Percentiles rank a stretch among this genome's conserved stretches.
These are phyloP conservation scores for Liquidambar formosana DNA, from an alignment of 164 flowering plant genomes.

Conservation along the genomic window DNA sequence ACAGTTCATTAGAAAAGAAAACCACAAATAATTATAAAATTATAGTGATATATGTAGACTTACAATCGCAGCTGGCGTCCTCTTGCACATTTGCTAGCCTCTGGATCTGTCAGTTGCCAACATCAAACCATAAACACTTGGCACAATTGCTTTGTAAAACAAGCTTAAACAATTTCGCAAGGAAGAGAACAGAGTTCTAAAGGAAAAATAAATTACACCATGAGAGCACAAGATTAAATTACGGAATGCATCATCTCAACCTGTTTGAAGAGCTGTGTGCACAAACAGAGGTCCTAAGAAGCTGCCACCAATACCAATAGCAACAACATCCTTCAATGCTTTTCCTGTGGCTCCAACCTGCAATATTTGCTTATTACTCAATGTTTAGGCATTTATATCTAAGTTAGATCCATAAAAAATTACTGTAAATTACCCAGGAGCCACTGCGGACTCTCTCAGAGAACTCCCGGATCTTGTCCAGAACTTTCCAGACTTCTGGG, in stretches of 20 bases:
- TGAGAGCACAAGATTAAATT: neutral
- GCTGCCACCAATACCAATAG: constrained; percentile 96
- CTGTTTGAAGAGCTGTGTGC: constrained; percentile 97
- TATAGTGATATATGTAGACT: constrained; percentile 25
- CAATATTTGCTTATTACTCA: constrained; percentile 4
- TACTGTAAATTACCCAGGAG: constrained; percentile 69
- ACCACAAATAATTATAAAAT: neutral
- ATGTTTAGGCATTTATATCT: constrained; percentile 2
- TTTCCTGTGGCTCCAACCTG: constrained; percentile 97
- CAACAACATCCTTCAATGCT: constrained; percentile 70
- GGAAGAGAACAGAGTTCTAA: constrained; percentile 1
- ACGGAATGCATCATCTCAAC: constrained; percentile 25
- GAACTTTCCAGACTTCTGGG: constrained; percentile 93
- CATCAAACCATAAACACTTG: neutral
- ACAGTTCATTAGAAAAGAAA: neutral
- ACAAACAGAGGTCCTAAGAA: constrained; percentile 96
- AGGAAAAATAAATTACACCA: neutral
- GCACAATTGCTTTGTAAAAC: neutral
- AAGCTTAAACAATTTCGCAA: neutral
- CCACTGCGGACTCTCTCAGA: constrained; percentile 85
- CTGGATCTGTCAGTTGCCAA: constrained; percentile 61
- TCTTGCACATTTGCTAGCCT: constrained; percentile 61
- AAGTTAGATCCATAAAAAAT: constrained; percentile 5
- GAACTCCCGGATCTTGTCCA: constrained; percentile 84
- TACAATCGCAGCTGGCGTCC: constrained; percentile 96